Evolutionary conservation across 1,284 basidiomycete species (phyloP), one percentile per base, ranked within the genome.

Genomic region (Anthracocystis setariae): DNA sequence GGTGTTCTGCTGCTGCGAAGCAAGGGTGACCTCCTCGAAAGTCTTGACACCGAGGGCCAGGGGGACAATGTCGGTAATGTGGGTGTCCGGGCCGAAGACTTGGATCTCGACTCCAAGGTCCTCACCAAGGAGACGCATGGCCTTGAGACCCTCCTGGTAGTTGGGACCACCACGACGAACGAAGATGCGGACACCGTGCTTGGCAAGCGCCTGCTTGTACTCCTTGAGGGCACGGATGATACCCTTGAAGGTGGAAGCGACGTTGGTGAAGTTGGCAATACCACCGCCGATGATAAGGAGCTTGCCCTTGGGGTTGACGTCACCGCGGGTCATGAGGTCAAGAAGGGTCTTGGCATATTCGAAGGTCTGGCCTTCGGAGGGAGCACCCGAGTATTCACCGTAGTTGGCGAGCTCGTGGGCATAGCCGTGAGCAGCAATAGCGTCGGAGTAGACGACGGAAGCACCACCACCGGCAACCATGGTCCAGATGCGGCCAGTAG

Each of bases 231-330:
- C 95, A 65, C 90, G 92, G 84, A 98, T 98, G 87, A 98, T 98
- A 76, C 95, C 95, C 88, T 98, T 98, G 91, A 98, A 98, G 71
- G 95, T 98, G 17, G 95, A 91, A 39, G 95, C 95, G 77, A 98
- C 94, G 84, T 98, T 98, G 84, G 94, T 98, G 86, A 98, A 98
- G 90, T 98, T 98, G 86, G 95, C 95, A 76, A 98, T 97, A 86
- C 95, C 95, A 87, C 96, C 96, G 85, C 95, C 96, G 75, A 98
- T 97, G 88, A 98, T 97, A 84, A 98, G 91, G 82, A 98, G 89
- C 87, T 98, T 98, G 86, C 95, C 95, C 50, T 81, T 43, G 12
- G 73, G 58, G 74, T 80, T 75, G 65, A 77, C 73, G 38, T 76
- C 75, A 50, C 79, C 81, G 21, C 95, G 93, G 54, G 93, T 97